Conservation (phyloP, 2,329 filamentous ascomycete genomes). For the Madurella fahalii region DNA sequence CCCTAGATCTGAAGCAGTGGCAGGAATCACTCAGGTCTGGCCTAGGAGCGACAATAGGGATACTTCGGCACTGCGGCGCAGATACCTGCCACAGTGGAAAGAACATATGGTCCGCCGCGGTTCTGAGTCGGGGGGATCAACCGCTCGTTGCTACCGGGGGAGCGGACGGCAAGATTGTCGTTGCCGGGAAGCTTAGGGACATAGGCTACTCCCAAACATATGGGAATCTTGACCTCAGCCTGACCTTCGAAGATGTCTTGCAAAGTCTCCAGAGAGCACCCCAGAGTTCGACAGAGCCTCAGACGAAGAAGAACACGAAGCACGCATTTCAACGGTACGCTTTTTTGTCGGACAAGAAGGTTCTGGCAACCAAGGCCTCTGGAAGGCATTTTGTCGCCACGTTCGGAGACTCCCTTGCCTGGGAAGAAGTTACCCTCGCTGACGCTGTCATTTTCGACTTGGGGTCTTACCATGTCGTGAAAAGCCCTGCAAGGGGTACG, state of each 20-base stretch:
- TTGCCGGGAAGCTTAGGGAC: slow-evolving; percentile 28
- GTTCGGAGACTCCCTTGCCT: slow-evolving; percentile 33
- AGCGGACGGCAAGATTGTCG: slow-evolving; percentile 68
- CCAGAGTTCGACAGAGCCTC: slow-evolving; percentile 10
- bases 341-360: slow-evolving; percentile 49
- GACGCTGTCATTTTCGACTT: slow-evolving; percentile 37
- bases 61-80: slow-evolving; percentile 50
- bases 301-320: slow-evolving; percentile 34
- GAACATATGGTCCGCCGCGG: slow-evolving; percentile 77
- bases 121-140: slow-evolving; percentile 32
- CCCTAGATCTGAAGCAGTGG: slow-evolving; percentile 28
- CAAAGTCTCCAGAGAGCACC: slow-evolving; percentile 15
- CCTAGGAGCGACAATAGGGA: slow-evolving; percentile 20
- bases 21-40: background rate
- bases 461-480: slow-evolving; percentile 46
- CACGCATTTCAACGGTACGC: slow-evolving; percentile 59
- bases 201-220: background rate
- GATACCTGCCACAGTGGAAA: slow-evolving; percentile 74
- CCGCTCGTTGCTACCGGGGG: slow-evolving; percentile 67
- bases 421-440: slow-evolving; percentile 41
- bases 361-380: slow-evolving; percentile 57
- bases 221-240: slow-evolving; percentile 16
- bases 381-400: slow-evolving; percentile 54
- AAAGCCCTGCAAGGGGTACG: slow-evolving; percentile 35
- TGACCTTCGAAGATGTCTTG: slow-evolving; percentile 32